These are phyloP conservation scores for Vachellia pachyceras DNA, from an alignment of 306 rosid species.

Conservation along the genomic window DNA sequence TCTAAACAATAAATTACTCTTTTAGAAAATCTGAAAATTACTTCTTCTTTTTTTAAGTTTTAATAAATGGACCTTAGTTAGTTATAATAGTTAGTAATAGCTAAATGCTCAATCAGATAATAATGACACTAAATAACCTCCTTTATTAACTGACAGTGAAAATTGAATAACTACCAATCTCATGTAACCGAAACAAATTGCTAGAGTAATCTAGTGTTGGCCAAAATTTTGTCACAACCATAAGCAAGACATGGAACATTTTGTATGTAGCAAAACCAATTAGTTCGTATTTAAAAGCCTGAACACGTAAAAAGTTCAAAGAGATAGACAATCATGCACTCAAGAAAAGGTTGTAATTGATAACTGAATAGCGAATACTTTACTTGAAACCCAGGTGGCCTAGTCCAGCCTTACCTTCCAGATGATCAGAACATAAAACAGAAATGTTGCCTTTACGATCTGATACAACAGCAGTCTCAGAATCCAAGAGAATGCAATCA, in stretches of 20 bases:
- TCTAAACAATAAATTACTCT: no score
- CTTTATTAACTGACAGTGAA: neutral
- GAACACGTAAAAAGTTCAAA: conserved; percentile 25
- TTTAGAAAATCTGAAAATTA: no score
- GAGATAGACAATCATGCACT: conserved; percentile 9
- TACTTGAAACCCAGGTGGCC: conserved; percentile 22
- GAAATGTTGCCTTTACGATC: conserved; percentile 96
- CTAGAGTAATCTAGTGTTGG: conserved; percentile 17
- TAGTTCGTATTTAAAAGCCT: conserved; percentile 27
- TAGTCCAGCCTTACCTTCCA: conserved; percentile 65
- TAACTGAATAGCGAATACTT: conserved; percentile 13
- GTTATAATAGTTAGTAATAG: neutral
- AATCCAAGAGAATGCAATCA: conserved; percentile 88
- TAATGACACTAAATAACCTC: neutral
- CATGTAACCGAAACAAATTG: neutral
- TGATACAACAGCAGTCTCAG: conserved; percentile 85
- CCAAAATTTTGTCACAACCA: conserved; percentile 21
- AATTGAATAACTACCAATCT: neutral
- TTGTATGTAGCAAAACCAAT: conserved; percentile 16
- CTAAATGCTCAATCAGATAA: neutral
- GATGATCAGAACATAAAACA: conserved; percentile 71
- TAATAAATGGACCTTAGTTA: neutral
- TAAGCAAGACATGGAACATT: neutral
- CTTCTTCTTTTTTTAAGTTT: no score
- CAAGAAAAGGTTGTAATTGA: conserved; percentile 4